phyloP scores from a whole-genome alignment of 108 stramenopile species.

The Discostella stelligeroides region DNA sequence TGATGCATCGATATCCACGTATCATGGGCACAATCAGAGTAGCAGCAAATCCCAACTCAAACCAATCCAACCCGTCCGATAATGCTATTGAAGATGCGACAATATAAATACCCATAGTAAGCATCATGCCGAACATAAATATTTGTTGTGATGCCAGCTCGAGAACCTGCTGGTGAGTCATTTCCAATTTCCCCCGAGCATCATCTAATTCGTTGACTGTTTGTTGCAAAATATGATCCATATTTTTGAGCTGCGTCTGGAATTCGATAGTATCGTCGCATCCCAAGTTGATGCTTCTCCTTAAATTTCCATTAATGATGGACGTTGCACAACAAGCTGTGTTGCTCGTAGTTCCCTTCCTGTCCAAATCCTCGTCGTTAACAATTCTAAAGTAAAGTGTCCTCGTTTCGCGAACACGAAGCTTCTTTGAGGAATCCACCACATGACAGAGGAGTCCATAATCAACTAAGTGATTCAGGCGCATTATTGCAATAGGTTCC shows the following conservation, averaged over 20 bases:
- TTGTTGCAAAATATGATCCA: conserved; percentile 41
- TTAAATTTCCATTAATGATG: conserved; percentile 1
- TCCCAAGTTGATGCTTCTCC: not conserved
- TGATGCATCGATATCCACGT: conserved; percentile 11
- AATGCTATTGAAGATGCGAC: conserved; percentile 10
- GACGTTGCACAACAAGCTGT: not conserved
- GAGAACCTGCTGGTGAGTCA: conserved; percentile 36
- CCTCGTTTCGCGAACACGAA: conserved; percentile 33
- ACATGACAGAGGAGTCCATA: conserved; percentile 40
- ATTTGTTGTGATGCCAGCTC: conserved; percentile 36
- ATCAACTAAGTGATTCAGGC: conserved; percentile 42
- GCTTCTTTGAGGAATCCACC: conserved; percentile 32
- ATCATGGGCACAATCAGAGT: conserved; percentile 6
- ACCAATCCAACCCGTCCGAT: conserved; percentile 18
- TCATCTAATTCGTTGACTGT: conserved; percentile 41
- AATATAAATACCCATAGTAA: conserved; percentile 13
- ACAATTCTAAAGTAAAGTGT: conserved; percentile 46
- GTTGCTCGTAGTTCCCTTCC: not conserved
- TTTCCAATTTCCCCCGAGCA: conserved; percentile 38
- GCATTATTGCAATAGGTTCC: conserved; percentile 25
- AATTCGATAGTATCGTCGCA: conserved; percentile 9
- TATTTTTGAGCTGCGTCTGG: conserved; percentile 28
- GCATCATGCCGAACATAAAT: conserved; percentile 16
- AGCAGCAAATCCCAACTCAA: conserved; percentile 6
- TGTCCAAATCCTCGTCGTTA: conserved; percentile 17